Percentiles rank a stretch among this genome's conserved stretches.
Conservation (phyloP, 73 alveolate genomes). For the Paramecium pentaurelia region DNA sequence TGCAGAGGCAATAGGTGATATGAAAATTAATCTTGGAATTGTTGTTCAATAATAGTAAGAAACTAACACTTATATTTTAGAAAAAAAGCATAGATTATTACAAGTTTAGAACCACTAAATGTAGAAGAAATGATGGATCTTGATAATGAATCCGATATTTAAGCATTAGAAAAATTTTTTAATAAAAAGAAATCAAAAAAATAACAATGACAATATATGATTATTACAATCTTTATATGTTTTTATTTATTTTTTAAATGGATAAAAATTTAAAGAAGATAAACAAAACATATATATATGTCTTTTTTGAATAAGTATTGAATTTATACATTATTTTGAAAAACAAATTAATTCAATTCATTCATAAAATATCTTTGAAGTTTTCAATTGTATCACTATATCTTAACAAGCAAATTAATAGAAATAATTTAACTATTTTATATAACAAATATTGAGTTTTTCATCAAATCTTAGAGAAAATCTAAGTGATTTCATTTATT, state of each 20-base stretch:
- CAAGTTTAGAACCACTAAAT: neutral
- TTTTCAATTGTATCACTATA: too few relatives aligned
- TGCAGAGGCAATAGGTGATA: neutral
- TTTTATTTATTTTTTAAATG: neutral
- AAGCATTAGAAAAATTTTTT: slow-evolving; percentile 12
- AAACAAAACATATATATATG: too few relatives aligned
- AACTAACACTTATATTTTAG: neutral
- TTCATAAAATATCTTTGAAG: too few relatives aligned
- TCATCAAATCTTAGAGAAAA: neutral
- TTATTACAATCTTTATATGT: neutral
- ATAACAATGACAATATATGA: neutral
- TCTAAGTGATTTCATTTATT: neutral
- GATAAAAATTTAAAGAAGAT: too few relatives aligned
- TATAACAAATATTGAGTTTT: too few relatives aligned
- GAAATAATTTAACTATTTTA: neutral
- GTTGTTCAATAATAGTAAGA: neutral
- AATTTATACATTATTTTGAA: too few relatives aligned
- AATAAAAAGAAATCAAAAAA: neutral
- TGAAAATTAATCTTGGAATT: neutral
- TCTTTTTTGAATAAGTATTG: too few relatives aligned
- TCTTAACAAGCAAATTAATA: too few relatives aligned
- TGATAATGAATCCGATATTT: slow-evolving; percentile 1
- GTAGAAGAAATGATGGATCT: slow-evolving; percentile 45
- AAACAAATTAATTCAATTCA: too few relatives aligned
- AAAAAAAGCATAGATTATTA: neutral